Conservation (phyloP, 495 filamentous ascomycete species). For the Trichoderma reesei region DNA sequence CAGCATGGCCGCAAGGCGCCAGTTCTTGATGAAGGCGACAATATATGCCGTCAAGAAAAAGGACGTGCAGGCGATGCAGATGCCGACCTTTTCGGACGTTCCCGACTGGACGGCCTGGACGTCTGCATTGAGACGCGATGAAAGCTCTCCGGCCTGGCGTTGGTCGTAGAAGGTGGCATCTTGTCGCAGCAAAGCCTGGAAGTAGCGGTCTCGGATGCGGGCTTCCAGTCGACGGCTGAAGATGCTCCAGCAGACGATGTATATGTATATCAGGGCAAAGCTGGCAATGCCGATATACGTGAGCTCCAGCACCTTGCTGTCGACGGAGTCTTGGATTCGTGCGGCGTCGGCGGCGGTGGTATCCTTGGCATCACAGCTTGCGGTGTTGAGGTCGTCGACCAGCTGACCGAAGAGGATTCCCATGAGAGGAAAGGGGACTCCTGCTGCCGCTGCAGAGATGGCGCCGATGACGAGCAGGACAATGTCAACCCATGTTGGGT, state of each 20-base stretch:
- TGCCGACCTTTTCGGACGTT: slow-evolving; percentile 58
- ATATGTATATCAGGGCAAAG: slow-evolving; percentile 50
- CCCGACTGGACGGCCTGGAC: slow-evolving; percentile 52
- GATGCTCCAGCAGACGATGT: slow-evolving; percentile 49
- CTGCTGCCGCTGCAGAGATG: slow-evolving; percentile 47
- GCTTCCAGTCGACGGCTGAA: slow-evolving; percentile 52
- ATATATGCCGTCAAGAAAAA: slow-evolving; percentile 57
- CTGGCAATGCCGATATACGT: slow-evolving; percentile 55
- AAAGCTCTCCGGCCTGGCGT: slow-evolving; percentile 48
- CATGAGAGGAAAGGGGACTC: slow-evolving; percentile 58
- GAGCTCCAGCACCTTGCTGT: slow-evolving; percentile 49
- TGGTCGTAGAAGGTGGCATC: slow-evolving; percentile 54
- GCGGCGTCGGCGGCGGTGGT: slow-evolving; percentile 16
- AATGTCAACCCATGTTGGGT: slow-evolving; percentile 34
- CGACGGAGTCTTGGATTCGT: slow-evolving; percentile 35
- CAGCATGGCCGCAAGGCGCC: slow-evolving; percentile 40
- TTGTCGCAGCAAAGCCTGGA: slow-evolving; percentile 47
- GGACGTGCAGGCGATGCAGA: slow-evolving; percentile 45
- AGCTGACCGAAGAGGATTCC: slow-evolving; percentile 60
- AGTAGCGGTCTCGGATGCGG: slow-evolving; percentile 49
- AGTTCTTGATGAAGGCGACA: slow-evolving; percentile 53
- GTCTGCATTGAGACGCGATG: slow-evolving; percentile 49
- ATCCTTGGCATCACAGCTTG: slow-evolving; percentile 34
- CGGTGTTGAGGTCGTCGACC: slow-evolving; percentile 54
- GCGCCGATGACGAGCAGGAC: slow-evolving; percentile 42